A percentile compares a stretch with the other conserved stretches of the same genome.
phyloP scores from a whole-genome alignment of 371 early-diverging fungal genomes.

The Mortierella sp. region DNA sequence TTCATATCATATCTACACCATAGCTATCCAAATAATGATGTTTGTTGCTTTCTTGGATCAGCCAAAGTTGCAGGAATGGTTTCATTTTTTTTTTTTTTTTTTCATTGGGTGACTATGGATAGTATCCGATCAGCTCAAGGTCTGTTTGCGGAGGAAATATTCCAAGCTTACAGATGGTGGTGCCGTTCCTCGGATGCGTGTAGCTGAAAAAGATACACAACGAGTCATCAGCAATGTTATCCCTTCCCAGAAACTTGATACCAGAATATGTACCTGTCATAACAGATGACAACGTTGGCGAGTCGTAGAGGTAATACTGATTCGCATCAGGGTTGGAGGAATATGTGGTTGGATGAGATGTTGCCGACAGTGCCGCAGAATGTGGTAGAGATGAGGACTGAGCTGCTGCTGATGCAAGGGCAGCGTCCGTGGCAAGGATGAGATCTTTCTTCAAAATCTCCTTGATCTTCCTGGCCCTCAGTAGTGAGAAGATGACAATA shows the following conservation, averaged over 20 bases:
- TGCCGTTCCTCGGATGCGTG: slow-evolving; percentile 33
- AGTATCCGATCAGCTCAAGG: slow-evolving; percentile 30
- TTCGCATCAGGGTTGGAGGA: too few relatives aligned
- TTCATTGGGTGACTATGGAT: slow-evolving; percentile 4
- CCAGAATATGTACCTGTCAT: neutral
- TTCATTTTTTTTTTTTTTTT: neutral
- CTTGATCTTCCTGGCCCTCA: slow-evolving; percentile 34
- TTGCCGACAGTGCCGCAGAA: too few relatives aligned
- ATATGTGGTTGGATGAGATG: too few relatives aligned
- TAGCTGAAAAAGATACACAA: slow-evolving; percentile 46
- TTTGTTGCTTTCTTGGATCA: neutral
- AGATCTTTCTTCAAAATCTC: slow-evolving; percentile 35
- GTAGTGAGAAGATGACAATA: slow-evolving; percentile 32
- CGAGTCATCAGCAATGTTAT: slow-evolving; percentile 38
- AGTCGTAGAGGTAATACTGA: too few relatives aligned
- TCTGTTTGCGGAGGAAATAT: slow-evolving; percentile 21
- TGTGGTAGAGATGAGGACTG: too few relatives aligned
- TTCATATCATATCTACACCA: too few relatives aligned
- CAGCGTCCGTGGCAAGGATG: slow-evolving; percentile 13
- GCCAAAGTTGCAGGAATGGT: neutral
- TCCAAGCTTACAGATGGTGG: slow-evolving; percentile 35
- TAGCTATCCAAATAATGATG: too few relatives aligned
- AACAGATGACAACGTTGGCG: neutral
- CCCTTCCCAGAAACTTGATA: slow-evolving; percentile 44
- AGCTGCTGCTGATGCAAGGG: neutral